Percentiles rank a stretch among this genome's conserved stretches.
These are phyloP conservation scores for Aaosphaeria pasadenensis DNA, from an alignment of 2,329 filamentous ascomycete genomes.

Conservation along the genomic window DNA sequence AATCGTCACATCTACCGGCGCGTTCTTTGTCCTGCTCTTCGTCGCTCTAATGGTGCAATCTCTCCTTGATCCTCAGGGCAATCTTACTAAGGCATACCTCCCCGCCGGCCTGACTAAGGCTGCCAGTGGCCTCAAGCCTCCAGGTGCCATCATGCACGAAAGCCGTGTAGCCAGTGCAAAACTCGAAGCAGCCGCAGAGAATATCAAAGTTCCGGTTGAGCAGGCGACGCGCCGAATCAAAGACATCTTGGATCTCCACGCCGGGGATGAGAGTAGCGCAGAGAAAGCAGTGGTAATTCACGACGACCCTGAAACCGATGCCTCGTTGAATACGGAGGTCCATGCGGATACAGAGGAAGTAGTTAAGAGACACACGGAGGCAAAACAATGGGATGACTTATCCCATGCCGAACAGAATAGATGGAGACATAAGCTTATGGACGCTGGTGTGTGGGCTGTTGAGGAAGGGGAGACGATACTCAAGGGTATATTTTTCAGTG, in stretches of 20 bases:
- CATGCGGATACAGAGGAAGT: conserved; percentile 30
- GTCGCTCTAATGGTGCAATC: conserved; percentile 62
- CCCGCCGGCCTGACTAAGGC: conserved; percentile 48
- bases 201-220: conserved; percentile 21
- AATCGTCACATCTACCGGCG: conserved; percentile 55
- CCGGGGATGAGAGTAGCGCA: conserved; percentile 8
- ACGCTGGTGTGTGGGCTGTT: conserved; percentile 76
- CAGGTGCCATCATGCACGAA: conserved; percentile 25
- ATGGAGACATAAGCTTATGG: conserved; percentile 68
- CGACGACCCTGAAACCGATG: conserved; percentile 33
- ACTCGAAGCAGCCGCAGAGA: conserved; percentile 17
- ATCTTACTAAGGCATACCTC: conserved; percentile 49
- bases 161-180: conserved; percentile 17
- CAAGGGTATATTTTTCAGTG: conserved; percentile 73
- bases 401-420: conserved; percentile 57
- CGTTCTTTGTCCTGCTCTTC: conserved; percentile 58
- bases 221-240: conserved; percentile 28
- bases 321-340: conserved; percentile 42
- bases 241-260: conserved; percentile 29
- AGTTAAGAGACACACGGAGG: conserved; percentile 42
- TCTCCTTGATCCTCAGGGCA: conserved; percentile 52
- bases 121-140: conserved; percentile 22
- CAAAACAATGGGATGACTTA: conserved; percentile 70
- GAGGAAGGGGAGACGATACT: conserved; percentile 74
- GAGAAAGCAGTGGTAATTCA: conserved; percentile 43